phyloP scores from a whole-genome alignment of 1,284 basidiomycete species.

The Melampsora larici-populina region DNA sequence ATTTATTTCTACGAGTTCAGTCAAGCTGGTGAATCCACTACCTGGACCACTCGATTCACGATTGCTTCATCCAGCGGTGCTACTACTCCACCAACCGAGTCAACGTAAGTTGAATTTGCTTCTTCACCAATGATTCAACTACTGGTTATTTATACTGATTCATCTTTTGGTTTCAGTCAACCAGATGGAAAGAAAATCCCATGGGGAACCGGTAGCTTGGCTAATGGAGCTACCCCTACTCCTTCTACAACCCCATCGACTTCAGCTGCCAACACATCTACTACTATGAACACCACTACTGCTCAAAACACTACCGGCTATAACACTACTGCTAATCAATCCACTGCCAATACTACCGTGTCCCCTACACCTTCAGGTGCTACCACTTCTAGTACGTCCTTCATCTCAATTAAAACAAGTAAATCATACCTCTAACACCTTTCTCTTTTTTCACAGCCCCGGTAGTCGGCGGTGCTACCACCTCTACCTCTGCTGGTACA shows the following conservation, averaged over 20 bases:
- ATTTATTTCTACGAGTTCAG: conserved; percentile 52
- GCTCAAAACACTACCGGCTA: not conserved
- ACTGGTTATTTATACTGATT: not conserved
- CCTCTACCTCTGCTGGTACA: too few species aligned
- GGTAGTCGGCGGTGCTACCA: too few species aligned
- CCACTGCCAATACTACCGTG: not conserved
- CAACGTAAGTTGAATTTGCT: conserved; percentile 6
- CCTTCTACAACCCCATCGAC: conserved; percentile 2
- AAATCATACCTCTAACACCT: too few species aligned
- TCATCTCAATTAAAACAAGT: too few species aligned
- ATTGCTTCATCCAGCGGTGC: conserved; percentile 63
- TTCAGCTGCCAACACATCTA: not conserved
- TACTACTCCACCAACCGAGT: conserved; percentile 57
- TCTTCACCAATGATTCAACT: not conserved
- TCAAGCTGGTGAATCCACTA: conserved; percentile 53
- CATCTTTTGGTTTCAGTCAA: conserved; percentile 57
- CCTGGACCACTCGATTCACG: conserved; percentile 77
- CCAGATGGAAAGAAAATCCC: conserved; percentile 61
- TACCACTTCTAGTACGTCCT: too few species aligned
- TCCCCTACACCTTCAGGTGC: not conserved
- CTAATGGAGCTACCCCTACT: conserved; percentile 50
- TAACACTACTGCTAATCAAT: not conserved
- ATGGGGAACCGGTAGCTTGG: conserved; percentile 68
- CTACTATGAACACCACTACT: conserved; percentile 10
- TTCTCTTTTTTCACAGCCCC: too few species aligned